These are phyloP conservation scores for Periconia sp. DNA, from an alignment of 2,329 filamentous ascomycete species.

Conservation along the genomic window DNA sequence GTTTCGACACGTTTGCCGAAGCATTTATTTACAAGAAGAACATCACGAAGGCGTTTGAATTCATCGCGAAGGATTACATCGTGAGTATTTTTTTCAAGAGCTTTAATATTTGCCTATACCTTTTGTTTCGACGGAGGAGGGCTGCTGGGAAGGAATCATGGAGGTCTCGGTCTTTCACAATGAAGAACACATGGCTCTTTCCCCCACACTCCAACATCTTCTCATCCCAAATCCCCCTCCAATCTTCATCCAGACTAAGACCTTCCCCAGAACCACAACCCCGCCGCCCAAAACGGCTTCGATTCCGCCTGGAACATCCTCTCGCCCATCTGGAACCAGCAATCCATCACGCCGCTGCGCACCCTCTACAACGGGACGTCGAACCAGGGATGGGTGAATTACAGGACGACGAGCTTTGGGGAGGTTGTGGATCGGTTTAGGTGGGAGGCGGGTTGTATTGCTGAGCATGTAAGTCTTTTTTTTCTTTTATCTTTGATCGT, in stretches of 20 bases:
- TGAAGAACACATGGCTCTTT: no score
- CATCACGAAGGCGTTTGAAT: constrained; percentile 31
- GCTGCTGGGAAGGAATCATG: no score
- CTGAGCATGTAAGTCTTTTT: constrained; percentile 37
- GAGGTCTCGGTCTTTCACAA: no score
- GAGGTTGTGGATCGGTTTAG: constrained; percentile 31
- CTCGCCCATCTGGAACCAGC: constrained; percentile 22
- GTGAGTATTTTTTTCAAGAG: constrained; percentile 11
- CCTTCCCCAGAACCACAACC: constrained; percentile 29
- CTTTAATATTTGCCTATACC: no score
- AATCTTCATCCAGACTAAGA: not conserved
- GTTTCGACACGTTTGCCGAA: constrained; percentile 23
- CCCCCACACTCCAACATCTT: no score
- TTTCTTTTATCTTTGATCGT: no score
- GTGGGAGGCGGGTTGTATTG: constrained; percentile 36
- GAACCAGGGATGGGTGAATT: constrained; percentile 29
- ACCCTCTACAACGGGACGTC: constrained; percentile 18
- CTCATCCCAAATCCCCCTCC: no score
- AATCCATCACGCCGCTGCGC: constrained; percentile 24
- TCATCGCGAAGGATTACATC: constrained; percentile 29
- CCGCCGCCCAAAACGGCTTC: constrained; percentile 27
- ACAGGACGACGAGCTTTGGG: constrained; percentile 21
- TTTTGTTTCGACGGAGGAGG: not conserved
- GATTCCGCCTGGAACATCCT: constrained; percentile 31
- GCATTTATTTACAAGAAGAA: constrained; percentile 33